Evolutionary conservation across 75 land plant species (phyloP).

Genomic region (Cunninghamia lanceolata): DNA sequence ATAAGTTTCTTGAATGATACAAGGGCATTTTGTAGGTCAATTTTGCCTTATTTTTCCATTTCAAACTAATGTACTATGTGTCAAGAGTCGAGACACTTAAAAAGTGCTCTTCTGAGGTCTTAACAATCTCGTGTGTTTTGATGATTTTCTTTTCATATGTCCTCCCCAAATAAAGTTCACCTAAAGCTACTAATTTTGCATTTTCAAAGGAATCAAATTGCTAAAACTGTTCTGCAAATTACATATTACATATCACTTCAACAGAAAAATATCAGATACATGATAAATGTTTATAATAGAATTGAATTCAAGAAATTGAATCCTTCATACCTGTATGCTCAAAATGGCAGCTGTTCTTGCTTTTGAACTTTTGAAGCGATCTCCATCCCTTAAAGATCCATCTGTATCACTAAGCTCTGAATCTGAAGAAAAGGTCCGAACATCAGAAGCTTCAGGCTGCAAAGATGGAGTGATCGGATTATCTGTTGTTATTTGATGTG

Average conservation of each 20-base stretch:
- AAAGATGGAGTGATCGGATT: conserved; percentile 15
- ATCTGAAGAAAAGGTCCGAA: conserved; percentile 63
- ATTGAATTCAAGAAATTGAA: neutral
- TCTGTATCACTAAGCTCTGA: conserved; percentile 97
- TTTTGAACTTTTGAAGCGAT: conserved; percentile 59
- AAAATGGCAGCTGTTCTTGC: conserved; percentile 71
- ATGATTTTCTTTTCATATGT: neutral
- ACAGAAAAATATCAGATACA: neutral
- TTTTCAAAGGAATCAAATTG: neutral
- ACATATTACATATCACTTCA: neutral
- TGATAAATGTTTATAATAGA: neutral
- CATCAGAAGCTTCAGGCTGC: neutral
- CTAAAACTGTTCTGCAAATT: neutral
- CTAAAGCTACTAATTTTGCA: neutral
- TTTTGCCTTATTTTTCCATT: neutral
- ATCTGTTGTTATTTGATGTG: conserved; percentile 9
- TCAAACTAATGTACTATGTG: neutral
- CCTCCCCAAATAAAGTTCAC: neutral
- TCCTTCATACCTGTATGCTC: conserved; percentile 65
- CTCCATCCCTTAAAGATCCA: conserved; percentile 42
- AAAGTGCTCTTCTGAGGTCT: neutral
- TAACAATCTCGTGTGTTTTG: neutral
- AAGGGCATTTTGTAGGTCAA: too few species aligned
- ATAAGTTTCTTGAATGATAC: too few species aligned
- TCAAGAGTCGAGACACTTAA: neutral